phyloP scores from a whole-genome alignment of 1,284 basidiomycete species.

The Rhodotorula glutinis region DNA sequence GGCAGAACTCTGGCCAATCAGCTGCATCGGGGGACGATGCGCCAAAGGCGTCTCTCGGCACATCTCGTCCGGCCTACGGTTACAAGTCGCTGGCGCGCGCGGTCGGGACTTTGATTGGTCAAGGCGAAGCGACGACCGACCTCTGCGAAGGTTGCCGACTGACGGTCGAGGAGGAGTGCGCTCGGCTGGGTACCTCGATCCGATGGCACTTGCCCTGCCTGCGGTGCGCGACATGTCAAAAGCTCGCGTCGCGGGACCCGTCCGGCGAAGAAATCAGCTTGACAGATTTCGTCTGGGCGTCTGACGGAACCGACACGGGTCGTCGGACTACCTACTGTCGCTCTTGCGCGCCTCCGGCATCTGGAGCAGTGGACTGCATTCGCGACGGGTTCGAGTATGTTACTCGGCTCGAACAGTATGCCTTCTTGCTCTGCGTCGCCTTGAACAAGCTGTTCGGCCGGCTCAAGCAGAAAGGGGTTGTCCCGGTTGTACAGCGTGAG shows the following conservation, averaged over 20 bases:
- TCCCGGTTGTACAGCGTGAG: conserved; percentile 72
- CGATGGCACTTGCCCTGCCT: conserved; percentile 95
- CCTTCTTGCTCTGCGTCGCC: conserved; percentile 93
- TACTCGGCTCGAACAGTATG: conserved; percentile 93
- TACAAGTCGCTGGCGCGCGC: conserved; percentile 43
- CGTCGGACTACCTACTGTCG: conserved; percentile 58
- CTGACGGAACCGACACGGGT: conserved; percentile 23
- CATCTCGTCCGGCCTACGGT: conserved; percentile 42
- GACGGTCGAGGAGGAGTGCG: conserved; percentile 96
- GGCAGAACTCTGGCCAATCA: conserved; percentile 15
- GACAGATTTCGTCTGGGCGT: conserved; percentile 28
- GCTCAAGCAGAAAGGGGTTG: conserved; percentile 85
- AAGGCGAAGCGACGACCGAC: conserved; percentile 57
- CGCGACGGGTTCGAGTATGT: conserved; percentile 78
- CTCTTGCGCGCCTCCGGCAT: conserved; percentile 55
- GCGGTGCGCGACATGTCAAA: conserved; percentile 75
- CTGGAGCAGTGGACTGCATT: neutral
- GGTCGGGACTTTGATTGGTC: conserved; percentile 46
- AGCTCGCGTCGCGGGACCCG: conserved; percentile 55
- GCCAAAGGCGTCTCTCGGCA: conserved; percentile 25
- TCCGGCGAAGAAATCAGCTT: conserved; percentile 12
- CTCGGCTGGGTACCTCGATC: conserved; percentile 85
- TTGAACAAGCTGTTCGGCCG: conserved; percentile 85
- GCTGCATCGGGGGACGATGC: neutral
- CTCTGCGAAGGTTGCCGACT: conserved; percentile 82